phyloP scores from a whole-genome alignment of 1,139 yeast genomes.

The Zygoascus hellenicus region DNA sequence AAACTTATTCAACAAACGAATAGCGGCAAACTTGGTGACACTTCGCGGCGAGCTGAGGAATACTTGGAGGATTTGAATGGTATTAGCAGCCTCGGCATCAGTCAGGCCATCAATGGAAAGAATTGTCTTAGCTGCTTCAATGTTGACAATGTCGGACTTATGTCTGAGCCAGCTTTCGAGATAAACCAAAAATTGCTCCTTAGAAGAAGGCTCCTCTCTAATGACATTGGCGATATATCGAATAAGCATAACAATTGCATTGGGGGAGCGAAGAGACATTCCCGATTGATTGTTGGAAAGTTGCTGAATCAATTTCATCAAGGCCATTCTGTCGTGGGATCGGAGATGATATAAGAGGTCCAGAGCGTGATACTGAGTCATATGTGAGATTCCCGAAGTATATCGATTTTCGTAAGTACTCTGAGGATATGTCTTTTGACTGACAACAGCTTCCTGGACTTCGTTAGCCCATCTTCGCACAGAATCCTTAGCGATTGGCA shows the following conservation, averaged over 20 bases:
- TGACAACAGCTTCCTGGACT: slow-evolving; percentile 76
- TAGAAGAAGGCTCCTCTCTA: slow-evolving; percentile 48
- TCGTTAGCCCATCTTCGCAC: slow-evolving; percentile 93
- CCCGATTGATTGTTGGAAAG: slow-evolving; percentile 44
- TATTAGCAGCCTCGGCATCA: slow-evolving; percentile 57
- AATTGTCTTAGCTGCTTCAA: slow-evolving; percentile 88
- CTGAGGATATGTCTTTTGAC: slow-evolving; percentile 60
- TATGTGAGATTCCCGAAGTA: slow-evolving; percentile 52
- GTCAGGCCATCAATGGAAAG: slow-evolving; percentile 55
- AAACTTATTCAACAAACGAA: slow-evolving; percentile 78
- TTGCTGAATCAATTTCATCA: slow-evolving; percentile 83
- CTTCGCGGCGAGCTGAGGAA: slow-evolving; percentile 85
- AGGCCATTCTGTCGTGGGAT: slow-evolving; percentile 89
- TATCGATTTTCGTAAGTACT: slow-evolving; percentile 23
- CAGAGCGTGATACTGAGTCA: slow-evolving; percentile 93
- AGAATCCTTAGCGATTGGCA: slow-evolving; percentile 85
- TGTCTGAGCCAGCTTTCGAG: slow-evolving; percentile 69
- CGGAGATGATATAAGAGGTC: slow-evolving; percentile 85
- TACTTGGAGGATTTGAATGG: slow-evolving; percentile 67
- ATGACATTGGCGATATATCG: slow-evolving; percentile 73
- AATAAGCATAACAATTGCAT: slow-evolving; percentile 77
- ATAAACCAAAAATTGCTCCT: slow-evolving; percentile 48
- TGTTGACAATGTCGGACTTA: slow-evolving; percentile 83
- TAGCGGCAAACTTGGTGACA: slow-evolving; percentile 87
- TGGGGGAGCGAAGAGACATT: slow-evolving; percentile 38